phyloP scores from a whole-genome alignment of 352 stramenopile species.

The Thalassiosira hispida region DNA sequence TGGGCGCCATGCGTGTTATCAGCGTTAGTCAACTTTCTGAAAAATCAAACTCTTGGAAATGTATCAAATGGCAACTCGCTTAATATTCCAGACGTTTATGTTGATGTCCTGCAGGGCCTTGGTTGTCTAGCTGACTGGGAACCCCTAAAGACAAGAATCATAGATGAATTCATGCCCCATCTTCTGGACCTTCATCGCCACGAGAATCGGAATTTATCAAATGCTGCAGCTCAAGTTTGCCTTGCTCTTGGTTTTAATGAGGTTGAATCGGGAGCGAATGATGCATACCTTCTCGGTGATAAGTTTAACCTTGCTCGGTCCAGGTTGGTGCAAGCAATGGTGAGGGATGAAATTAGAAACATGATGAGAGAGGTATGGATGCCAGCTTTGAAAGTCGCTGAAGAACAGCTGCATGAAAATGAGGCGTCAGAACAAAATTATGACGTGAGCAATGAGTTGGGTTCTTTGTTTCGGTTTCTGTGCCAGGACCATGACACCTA shows the following conservation, averaged over 20 bases:
- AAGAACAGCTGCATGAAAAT: not conserved
- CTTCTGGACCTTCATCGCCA: slow-evolving; percentile 48
- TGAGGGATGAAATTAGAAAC: slow-evolving; percentile 57
- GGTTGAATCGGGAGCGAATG: slow-evolving; percentile 63
- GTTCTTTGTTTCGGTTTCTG: slow-evolving; percentile 9
- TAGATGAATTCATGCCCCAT: slow-evolving; percentile 63
- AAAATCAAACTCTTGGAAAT: slow-evolving; percentile 8
- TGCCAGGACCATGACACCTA: slow-evolving; percentile 14
- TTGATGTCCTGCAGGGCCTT: slow-evolving; percentile 63
- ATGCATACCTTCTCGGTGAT: slow-evolving; percentile 65
- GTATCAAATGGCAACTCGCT: slow-evolving; percentile 1
- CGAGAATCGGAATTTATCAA: slow-evolving; percentile 45
- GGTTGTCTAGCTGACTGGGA: slow-evolving; percentile 65
- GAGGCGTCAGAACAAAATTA: not conserved
- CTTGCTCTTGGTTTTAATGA: slow-evolving; percentile 68
- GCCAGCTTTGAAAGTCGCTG: slow-evolving; percentile 33
- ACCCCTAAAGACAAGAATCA: slow-evolving; percentile 66
- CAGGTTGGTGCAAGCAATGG: slow-evolving; percentile 70
- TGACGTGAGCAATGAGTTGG: not conserved
- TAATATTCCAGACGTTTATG: slow-evolving; percentile 32
- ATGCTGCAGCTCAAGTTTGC: slow-evolving; percentile 60
- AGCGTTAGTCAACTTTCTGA: slow-evolving; percentile 57
- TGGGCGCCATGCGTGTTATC: slow-evolving; percentile 60
- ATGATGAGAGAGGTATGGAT: slow-evolving; percentile 52
- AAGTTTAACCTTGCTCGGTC: slow-evolving; percentile 67